These are phyloP conservation scores for Fagus sylvatica DNA, from an alignment of 306 rosid genomes.

Conservation along the genomic window DNA sequence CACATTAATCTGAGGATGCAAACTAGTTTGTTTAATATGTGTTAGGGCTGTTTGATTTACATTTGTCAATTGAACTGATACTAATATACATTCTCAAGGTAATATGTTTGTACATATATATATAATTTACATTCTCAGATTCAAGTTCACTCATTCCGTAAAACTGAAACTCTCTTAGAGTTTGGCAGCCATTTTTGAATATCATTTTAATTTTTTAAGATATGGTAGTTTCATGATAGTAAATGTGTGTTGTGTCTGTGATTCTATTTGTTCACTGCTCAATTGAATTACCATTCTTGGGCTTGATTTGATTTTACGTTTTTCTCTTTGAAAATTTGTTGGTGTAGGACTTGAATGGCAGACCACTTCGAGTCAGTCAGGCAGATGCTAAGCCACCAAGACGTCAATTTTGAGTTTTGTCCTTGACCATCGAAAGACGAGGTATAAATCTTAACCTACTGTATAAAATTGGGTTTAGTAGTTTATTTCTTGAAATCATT, in stretches of 20 bases:
- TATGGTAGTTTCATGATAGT: neutral
- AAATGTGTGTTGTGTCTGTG: neutral
- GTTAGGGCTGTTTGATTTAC: neutral
- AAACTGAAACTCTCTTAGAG: neutral
- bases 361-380: conserved; percentile 64
- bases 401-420: conserved; percentile 55
- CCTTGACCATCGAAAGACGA: conserved; percentile 26
- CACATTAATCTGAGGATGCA: neutral
- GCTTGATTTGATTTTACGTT: neutral
- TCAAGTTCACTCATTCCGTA: neutral
- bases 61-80: neutral
- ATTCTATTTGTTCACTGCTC: neutral
- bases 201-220: neutral
- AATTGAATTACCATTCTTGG: neutral
- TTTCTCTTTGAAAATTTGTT: neutral
- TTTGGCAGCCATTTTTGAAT: neutral
- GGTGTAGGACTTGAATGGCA: conserved; percentile 81
- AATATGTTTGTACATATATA: too few relatives aligned
- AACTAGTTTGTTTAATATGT: neutral
- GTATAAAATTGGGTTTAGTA: neutral
- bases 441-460: conserved; percentile 34
- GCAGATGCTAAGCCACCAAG: conserved; percentile 78
- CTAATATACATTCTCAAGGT: too few relatives aligned
- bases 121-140: neutral
- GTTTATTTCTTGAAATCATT: neutral